Conservation (phyloP, 2,329 filamentous ascomycete genomes). For the Calonectria crousiana region DNA sequence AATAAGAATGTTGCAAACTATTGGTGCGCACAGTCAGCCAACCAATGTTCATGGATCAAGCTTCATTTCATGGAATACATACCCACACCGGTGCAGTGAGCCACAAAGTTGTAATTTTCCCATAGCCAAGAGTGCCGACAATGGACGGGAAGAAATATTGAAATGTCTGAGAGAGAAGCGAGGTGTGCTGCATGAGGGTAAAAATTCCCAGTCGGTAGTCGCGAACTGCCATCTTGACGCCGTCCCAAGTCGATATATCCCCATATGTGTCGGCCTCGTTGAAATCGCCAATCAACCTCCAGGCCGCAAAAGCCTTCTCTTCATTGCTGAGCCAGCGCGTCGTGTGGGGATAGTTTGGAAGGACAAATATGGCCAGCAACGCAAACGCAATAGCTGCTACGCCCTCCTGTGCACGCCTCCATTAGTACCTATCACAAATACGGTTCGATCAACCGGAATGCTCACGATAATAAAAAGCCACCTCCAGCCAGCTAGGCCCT, state of each 20-base stretch:
- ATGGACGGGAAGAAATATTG: constrained; percentile 77
- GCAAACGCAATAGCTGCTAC: constrained; percentile 55
- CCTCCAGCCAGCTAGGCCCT: constrained; percentile 71
- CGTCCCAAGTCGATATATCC: constrained; percentile 54
- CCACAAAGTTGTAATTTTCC: constrained; percentile 64
- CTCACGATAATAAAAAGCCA: constrained; percentile 74
- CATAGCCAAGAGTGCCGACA: constrained; percentile 70
- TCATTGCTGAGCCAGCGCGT: constrained; percentile 64
- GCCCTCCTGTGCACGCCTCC: constrained; percentile 45
- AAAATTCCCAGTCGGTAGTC: constrained; percentile 67
- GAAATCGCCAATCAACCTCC: constrained; percentile 62
- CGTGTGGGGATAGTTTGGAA: constrained; percentile 67
- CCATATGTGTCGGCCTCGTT: constrained; percentile 57
- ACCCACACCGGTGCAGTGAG: constrained; percentile 71
- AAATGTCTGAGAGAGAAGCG: constrained; percentile 66
- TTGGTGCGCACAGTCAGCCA: neutral
- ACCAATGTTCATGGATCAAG: neutral
- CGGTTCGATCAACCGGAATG: neutral
- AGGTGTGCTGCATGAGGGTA: constrained; percentile 65
- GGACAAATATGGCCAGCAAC: constrained; percentile 48
- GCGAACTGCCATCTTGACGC: constrained; percentile 60
- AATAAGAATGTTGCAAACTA: constrained; percentile 64
- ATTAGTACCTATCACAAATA: neutral
- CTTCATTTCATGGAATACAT: constrained; percentile 43
- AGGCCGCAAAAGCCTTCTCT: constrained; percentile 64